Evolutionary conservation across 345 rosid genomes (phyloP).

Genomic region (Salix suchowensis): DNA sequence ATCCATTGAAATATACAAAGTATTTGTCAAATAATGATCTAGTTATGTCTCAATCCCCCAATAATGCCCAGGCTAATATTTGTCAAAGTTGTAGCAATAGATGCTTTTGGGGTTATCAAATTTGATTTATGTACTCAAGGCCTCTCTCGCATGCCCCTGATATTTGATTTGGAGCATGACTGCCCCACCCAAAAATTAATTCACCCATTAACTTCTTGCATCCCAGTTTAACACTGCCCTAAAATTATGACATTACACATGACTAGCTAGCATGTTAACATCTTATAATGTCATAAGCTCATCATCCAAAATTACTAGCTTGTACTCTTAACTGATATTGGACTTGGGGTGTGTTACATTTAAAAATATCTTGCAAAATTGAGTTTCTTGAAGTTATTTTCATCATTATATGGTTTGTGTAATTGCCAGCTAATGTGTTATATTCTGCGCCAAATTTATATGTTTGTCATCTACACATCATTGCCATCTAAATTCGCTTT

Average conservation of each 20-base stretch:
- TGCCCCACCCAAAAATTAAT: not conserved
- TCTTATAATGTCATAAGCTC: not conserved
- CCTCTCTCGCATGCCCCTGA: not conserved
- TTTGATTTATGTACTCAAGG: not conserved
- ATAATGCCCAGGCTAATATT: not conserved
- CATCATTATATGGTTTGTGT: not conserved
- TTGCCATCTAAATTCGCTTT: not conserved
- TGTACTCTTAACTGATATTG: not conserved
- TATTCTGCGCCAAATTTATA: not conserved
- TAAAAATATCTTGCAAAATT: not conserved
- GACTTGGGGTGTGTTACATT: not conserved
- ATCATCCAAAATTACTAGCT: not conserved
- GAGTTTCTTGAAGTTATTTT: not conserved
- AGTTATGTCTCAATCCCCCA: not conserved
- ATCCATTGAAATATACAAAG: not conserved
- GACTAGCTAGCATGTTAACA: too few relatives aligned
- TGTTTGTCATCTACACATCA: conserved; percentile 3
- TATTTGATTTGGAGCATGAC: not conserved
- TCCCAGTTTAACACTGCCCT: not conserved
- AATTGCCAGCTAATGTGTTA: not conserved
- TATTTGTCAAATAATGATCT: not conserved
- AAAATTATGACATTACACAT: too few relatives aligned
- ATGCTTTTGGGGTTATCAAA: not conserved
- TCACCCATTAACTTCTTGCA: not conserved
- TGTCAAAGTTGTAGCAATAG: not conserved